Evolutionary conservation across 306 rosid species (phyloP).

Genomic region (Comarum palustre): DNA sequence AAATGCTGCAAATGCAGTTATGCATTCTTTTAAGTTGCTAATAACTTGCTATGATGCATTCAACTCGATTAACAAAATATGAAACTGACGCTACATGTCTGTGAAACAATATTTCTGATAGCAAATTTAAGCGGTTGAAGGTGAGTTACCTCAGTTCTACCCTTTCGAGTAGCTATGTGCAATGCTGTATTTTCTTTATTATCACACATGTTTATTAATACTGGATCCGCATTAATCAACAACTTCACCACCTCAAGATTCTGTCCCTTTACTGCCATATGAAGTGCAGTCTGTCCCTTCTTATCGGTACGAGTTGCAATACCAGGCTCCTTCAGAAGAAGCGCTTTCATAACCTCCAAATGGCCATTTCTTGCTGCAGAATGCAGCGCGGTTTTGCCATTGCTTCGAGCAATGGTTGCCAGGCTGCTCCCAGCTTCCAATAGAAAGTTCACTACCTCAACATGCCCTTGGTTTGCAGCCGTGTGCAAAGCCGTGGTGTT

Average conservation of each 20-base stretch:
- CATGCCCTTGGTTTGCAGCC: conserved; percentile 87
- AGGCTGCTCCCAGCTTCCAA: conserved; percentile 76
- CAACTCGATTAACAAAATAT: not conserved
- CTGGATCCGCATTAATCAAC: conserved; percentile 62
- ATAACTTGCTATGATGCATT: not conserved
- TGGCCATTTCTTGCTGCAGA: conserved; percentile 96
- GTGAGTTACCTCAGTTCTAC: conserved; percentile 61
- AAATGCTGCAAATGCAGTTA: not conserved
- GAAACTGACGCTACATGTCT: not conserved
- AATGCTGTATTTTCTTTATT: conserved; percentile 70
- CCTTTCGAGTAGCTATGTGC: conserved; percentile 88
- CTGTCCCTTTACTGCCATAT: conserved; percentile 96
- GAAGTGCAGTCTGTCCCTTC: conserved; percentile 96
- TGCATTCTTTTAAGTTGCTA: not conserved
- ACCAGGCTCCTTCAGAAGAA: conserved; percentile 60
- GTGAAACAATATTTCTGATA: not conserved
- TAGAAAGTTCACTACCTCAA: conserved; percentile 57
- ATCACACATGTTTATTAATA: conserved; percentile 64
- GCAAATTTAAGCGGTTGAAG: not conserved
- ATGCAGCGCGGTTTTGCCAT: conserved; percentile 90
- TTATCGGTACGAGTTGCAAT: conserved; percentile 60
- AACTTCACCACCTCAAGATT: conserved; percentile 64
- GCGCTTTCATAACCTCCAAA: conserved; percentile 56
- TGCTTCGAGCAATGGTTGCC: conserved; percentile 85
- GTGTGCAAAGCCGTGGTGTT: conserved; percentile 97